Evolutionary conservation across 1,139 yeast species (phyloP), one percentile per base, ranked within the genome.

Genomic region (Meyerozyma sp.): DNA sequence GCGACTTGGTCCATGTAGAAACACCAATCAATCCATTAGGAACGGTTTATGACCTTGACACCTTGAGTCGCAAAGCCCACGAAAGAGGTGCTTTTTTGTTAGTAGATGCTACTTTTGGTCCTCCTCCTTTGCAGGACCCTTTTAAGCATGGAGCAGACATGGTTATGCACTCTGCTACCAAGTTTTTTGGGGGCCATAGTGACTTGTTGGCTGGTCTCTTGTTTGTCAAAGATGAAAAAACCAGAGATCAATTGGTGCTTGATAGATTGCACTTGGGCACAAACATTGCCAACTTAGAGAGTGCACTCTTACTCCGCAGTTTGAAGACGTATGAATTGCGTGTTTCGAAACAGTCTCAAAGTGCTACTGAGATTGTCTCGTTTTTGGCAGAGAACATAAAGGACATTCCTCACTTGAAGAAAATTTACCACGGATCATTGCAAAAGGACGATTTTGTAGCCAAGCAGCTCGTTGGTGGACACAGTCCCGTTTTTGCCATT

Each of bases 111-210:
- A 91, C 97, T 0, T 83, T 91, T 61, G 97, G 96, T 3, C 97
- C 97, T 21, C 95, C 95, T 13, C 96, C 96, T 7, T 66, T 90
- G 44, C 90, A 82, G 57, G 77, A 85, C 51, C 93, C 95, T 5
- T 89, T 88, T 65, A 70, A 74, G 35, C 49, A 43, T 27, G 96
- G 93, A 38, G 95, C 84, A 28, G 96, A 90, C 61, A 63, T 87
- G 55, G 79, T 90, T 13, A 68, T 91, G 80, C 96, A 90, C 63
- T 87, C 96, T 1, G 96, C 91, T 1, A 88, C 96, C 3, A 90
- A 90, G 61, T 91, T 82, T 63, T 83, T 89, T 58, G 96, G 95
- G 32, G 97, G 97, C 18, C 96, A 90, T 62, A 85, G 95, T n/a
- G 97, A 91, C 61, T 66, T 89, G 42, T 70, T 91, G 40, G 91